Evolutionary conservation across 495 filamentous ascomycete genomes (phyloP), one percentile per base, ranked within the genome.

Genomic region (Cudoniella acicularis): DNA sequence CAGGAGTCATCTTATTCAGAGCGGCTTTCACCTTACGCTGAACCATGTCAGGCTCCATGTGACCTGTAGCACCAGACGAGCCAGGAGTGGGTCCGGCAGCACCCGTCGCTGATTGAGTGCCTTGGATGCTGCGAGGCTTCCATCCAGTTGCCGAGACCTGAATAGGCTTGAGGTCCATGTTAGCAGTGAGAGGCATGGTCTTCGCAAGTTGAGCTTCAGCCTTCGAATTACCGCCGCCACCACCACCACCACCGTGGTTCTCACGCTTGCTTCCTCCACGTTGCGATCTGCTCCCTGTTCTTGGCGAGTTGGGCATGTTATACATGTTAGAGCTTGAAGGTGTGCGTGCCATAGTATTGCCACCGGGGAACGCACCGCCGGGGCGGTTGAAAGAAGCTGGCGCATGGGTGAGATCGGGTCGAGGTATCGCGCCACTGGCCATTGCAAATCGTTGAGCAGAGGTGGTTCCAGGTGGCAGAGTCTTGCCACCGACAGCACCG

Each of bases 1-100:
- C 94, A 0, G 94, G 94, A 0, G 94, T 97, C 95, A 99, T 98
- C 87, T 98, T 98, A 83, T 99, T 98, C 64, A 99, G 77, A 49
- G 88, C 89, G 54, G 91, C 89, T 84, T 99, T 99, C 69, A 98
- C 95, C 84, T 98, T 99, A 62, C 94, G 86, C 75, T 99, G 94
- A 63, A 99, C 94, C 75, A 94, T 85, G 60, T 92, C 91, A 17
- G 94, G 95, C 58, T 93, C 78, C 77, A 99, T 77, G 64, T 88
- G 81, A 45, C 78, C 80, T 10, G 72, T 57, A 52, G 73, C 72
- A 18, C 55, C 65, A n/a, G 59, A 56, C 54, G 74, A 79, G 62
- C 76, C 75, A 55, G 83, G 80, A 60, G 82, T 76, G 30, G 81
- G 80, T 48, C 79, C 81, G 52, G 79, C 68, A 54, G 73, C 73